Evolutionary conservation across 31 red algal genomes (phyloP).

Genomic region (Asparagopsis taxiformis): DNA sequence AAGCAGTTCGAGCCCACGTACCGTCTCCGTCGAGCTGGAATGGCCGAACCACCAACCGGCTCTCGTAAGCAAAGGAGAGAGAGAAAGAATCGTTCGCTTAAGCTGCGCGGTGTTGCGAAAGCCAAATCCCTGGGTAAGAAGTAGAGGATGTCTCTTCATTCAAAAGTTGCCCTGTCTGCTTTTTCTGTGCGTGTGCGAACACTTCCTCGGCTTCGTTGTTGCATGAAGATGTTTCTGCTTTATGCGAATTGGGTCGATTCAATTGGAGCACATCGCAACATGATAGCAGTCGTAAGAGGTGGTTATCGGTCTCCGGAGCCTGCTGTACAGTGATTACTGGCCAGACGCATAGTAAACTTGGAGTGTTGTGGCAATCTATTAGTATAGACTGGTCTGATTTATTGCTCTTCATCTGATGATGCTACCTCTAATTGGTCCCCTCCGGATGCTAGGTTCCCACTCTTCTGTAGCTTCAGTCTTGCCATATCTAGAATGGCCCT

Average conservation of each 20-base stretch:
- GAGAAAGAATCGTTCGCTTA: slow-evolving; percentile 89
- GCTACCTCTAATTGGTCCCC: not conserved
- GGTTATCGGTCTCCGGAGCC: too few species aligned
- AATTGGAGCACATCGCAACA: too few species aligned
- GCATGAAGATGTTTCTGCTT: too few species aligned
- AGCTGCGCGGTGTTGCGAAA: slow-evolving; percentile 87
- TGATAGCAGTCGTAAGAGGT: too few species aligned
- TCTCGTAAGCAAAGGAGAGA: slow-evolving; percentile 96
- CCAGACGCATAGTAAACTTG: not conserved
- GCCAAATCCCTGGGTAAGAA: slow-evolving; percentile 83
- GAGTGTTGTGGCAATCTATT: not conserved
- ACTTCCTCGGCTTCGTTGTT: too few species aligned
- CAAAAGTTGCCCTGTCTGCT: too few species aligned
- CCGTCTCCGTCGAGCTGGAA: slow-evolving; percentile 83
- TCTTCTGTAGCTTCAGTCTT: slow-evolving; percentile 27
- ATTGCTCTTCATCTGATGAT: slow-evolving; percentile 70
- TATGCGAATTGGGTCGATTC: too few species aligned
- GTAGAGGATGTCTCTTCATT: too few species aligned
- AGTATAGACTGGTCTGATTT: not conserved
- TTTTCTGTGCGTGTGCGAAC: too few species aligned
- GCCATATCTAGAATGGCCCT: slow-evolving; percentile 33
- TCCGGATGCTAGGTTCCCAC: slow-evolving; percentile 5
- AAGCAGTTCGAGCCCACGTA: slow-evolving; percentile 97
- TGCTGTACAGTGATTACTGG: too few species aligned
- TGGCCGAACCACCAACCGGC: slow-evolving; percentile 78